phyloP scores from a whole-genome alignment of 768 basidiomycete genomes.

The Serendipita vermifera region DNA sequence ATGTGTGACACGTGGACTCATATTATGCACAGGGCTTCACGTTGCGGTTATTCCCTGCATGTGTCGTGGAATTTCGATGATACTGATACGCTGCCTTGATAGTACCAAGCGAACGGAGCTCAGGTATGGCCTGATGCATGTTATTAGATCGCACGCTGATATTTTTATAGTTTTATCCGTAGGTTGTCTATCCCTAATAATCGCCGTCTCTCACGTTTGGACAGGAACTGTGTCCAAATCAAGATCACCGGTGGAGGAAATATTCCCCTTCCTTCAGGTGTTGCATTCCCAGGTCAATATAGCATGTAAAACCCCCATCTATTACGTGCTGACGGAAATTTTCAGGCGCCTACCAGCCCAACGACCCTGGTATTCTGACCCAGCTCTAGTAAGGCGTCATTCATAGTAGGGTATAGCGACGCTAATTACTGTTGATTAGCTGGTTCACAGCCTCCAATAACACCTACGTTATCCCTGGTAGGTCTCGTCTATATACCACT shows the following conservation, averaged over 20 bases:
- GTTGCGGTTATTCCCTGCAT: background rate
- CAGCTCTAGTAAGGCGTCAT: conserved; percentile 3
- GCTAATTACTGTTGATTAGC: too few relatives aligned
- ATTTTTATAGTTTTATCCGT: conserved; percentile 1
- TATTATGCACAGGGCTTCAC: background rate
- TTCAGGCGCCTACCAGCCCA: too few relatives aligned
- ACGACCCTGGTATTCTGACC: background rate
- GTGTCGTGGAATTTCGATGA: background rate
- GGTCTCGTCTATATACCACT: too few relatives aligned
- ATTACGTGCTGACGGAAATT: too few relatives aligned
- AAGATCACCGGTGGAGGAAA: conserved; percentile 5
- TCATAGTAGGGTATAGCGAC: too few relatives aligned
- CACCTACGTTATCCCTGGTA: too few relatives aligned
- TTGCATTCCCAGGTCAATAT: background rate
- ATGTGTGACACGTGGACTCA: background rate
- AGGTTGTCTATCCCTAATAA: background rate
- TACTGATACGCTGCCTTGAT: background rate
- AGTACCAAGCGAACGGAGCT: background rate
- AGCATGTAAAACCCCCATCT: too few relatives aligned
- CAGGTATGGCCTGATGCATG: background rate
- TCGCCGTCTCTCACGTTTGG: too few relatives aligned
- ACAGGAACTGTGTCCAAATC: conserved; percentile 7
- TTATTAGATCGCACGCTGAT: background rate
- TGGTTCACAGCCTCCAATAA: too few relatives aligned
- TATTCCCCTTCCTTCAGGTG: background rate